phyloP scores from a whole-genome alignment of 176 grass and related monocot genomes.

The Cenchrus purpureus region DNA sequence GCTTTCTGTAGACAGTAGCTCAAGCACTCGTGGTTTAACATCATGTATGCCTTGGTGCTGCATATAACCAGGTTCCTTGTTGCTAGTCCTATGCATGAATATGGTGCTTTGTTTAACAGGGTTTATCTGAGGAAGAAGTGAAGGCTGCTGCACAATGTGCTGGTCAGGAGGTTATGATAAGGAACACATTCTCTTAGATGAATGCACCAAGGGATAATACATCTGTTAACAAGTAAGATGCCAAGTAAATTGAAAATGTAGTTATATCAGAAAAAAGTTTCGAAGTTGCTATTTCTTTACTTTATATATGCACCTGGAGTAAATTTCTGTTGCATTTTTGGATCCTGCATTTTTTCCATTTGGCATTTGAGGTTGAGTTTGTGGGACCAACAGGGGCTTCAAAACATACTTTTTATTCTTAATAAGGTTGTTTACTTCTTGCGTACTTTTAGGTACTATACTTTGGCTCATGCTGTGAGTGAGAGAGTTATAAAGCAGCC shows the following conservation, averaged over 20 bases:
- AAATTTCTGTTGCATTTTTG: neutral
- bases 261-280: neutral
- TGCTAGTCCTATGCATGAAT: slow-evolving; percentile 25
- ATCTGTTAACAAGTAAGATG: slow-evolving; percentile 91
- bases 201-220: slow-evolving; percentile 88
- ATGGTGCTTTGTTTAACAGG: slow-evolving; percentile 63
- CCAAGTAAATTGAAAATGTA: neutral
- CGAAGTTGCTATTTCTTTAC: neutral
- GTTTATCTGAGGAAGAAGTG: slow-evolving; percentile 95
- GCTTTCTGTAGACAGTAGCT: neutral
- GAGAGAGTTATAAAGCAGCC: slow-evolving; percentile 90
- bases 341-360: neutral
- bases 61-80: neutral
- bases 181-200: slow-evolving; percentile 98
- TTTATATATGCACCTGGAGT: slow-evolving; percentile 20
- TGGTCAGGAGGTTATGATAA: slow-evolving; percentile 98
- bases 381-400: neutral
- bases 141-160: slow-evolving; percentile 88
- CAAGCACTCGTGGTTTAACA: neutral
- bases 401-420: slow-evolving; percentile 25
- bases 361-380: slow-evolving; percentile 23
- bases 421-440: slow-evolving; percentile 10
- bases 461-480: slow-evolving; percentile 95
- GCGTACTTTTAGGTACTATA: slow-evolving; percentile 78
- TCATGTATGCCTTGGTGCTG: neutral